Conservation (phyloP, 2,329 filamentous ascomycete species). For the Madurella fahalii region DNA sequence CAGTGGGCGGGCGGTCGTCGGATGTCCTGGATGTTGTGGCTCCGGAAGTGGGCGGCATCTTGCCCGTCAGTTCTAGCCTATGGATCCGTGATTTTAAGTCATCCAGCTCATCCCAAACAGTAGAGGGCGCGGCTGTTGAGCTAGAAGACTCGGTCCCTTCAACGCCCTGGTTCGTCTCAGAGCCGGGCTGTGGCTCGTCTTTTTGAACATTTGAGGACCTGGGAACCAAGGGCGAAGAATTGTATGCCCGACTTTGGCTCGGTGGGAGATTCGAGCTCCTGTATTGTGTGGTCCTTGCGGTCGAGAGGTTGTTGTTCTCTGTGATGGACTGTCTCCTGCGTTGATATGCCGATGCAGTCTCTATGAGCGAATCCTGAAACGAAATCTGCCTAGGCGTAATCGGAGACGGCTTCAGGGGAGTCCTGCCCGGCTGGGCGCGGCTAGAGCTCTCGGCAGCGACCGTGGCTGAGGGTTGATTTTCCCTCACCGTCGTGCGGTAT, state of each 20-base stretch:
- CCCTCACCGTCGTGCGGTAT: constrained; percentile 41
- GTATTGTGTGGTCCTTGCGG: constrained; percentile 42
- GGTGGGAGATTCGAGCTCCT: constrained; percentile 38
- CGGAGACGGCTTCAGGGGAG: constrained; percentile 39
- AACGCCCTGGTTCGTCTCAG: constrained; percentile 40
- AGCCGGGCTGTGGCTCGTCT: constrained; percentile 33
- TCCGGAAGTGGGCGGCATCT: constrained; percentile 75
- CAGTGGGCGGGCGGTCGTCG: constrained; percentile 81
- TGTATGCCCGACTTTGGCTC: constrained; percentile 45
- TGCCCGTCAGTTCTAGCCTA: constrained; percentile 84
- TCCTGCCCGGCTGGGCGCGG: constrained; percentile 32
- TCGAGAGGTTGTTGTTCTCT: constrained; percentile 39
- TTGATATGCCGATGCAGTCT: constrained; percentile 30
- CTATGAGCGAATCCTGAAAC: constrained; percentile 41
- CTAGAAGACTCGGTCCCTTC: constrained; percentile 81
- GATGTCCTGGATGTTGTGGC: constrained; percentile 71
- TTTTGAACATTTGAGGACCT: constrained; percentile 37
- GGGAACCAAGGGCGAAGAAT: constrained; percentile 57
- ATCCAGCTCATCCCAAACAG: constrained; percentile 96
- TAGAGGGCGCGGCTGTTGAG: constrained; percentile 85
- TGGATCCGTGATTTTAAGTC: constrained; percentile 92
- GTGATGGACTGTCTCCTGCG: constrained; percentile 45
- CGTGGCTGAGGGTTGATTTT: constrained; percentile 38
- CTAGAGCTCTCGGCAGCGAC: constrained; percentile 34
- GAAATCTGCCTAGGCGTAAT: constrained; percentile 47